Base-by-base conservation (phyloP, 1,284 basidiomycete species). In the Pseudomicrostroma phylloplanum region DNA sequence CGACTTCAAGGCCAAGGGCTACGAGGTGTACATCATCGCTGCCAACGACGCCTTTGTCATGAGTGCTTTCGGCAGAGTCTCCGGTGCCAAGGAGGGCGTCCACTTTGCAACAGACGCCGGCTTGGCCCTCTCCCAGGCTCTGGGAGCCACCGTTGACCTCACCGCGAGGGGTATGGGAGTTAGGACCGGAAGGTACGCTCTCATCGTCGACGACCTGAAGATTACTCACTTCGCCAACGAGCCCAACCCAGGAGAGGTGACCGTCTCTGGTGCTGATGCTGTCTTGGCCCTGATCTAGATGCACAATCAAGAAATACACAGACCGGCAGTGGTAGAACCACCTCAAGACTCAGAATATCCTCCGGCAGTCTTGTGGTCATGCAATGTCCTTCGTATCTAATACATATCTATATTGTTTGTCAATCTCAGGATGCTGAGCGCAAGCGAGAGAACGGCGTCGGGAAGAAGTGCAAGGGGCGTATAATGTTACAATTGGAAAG, bases 1-100 rank as follows among this genome's bases (percentile, higher is more conserved):
- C 41, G 81, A 87, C 68, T 84, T 91, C 83, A 88, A 87, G 80
- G 81, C 82, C 41, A 89, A 88, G 79, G 88, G 88, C 58, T 88
- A 90, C 73, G 82, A 86, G 57, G 80, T 90, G 71, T 60, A 86
- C 84, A 72, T 79, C 2, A 72, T 80, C 54, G 72, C 78, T 56
- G 62, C 67, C 36, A 76, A 80, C 68, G 76, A 79, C 64, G 68
- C 70, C 53, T 74, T 72, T 63, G 51, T 41, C 63, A 71, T 74
- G 72, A 67, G 66, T 40, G 89, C 86, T 56, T 91, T 89, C 88
- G 86, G 83, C 19, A 68, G 87, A 57, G 83, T 86, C 62, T 83
- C 86, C 67, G 85, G 85, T 6, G 81, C 87, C 70, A 85, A 87
- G 78, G 88, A 90, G 78, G 87, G 88, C 82, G 85, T 89, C 78